These are phyloP conservation scores for Zymoseptoria pseudotritici DNA, from an alignment of 2,329 filamentous ascomycete genomes.

Conservation along the genomic window DNA sequence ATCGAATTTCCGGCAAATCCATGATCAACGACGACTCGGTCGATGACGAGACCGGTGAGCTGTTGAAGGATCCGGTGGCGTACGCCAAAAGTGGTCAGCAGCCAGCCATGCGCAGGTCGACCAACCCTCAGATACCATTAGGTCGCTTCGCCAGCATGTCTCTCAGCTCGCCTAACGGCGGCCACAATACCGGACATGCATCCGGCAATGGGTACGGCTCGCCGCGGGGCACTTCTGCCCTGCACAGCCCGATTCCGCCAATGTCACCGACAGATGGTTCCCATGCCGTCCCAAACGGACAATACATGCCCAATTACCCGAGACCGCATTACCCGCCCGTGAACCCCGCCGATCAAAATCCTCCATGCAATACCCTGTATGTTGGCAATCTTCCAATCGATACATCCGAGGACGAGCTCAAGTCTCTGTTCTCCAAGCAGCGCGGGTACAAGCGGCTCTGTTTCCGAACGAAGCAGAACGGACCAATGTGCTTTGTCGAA, in stretches of 20 bases:
- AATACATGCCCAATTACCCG: conserved; percentile 53
- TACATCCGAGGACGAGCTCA: conserved; percentile 91
- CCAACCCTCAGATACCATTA: conserved; percentile 66
- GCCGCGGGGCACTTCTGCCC: conserved; percentile 39
- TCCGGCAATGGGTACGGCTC: conserved; percentile 48
- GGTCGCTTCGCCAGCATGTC: conserved; percentile 62
- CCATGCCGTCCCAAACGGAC: conserved; percentile 46
- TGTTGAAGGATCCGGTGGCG: conserved; percentile 65
- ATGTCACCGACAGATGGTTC: conserved; percentile 16
- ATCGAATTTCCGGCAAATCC: conserved; percentile 58
- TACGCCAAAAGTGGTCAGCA: conserved; percentile 63
- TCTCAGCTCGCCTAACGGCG: conserved; percentile 55
- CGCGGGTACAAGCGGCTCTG: conserved; percentile 92
- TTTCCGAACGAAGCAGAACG: conserved; percentile 90
- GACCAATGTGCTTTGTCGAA: conserved; percentile 98
- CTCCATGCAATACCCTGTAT: conserved; percentile 94
- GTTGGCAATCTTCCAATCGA: conserved; percentile 93
- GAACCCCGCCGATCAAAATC: conserved; percentile 93
- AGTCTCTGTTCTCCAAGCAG: conserved; percentile 85
- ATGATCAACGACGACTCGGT: conserved; percentile 63
- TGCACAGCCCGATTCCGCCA: conserved; percentile 43
- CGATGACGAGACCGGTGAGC: conserved; percentile 63
- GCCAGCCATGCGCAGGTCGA: conserved; percentile 51
- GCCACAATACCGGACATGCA: conserved; percentile 37
- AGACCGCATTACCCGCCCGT: conserved; percentile 71